Conservation (phyloP, 306 rosid species). For the Abrus pulchellus region DNA sequence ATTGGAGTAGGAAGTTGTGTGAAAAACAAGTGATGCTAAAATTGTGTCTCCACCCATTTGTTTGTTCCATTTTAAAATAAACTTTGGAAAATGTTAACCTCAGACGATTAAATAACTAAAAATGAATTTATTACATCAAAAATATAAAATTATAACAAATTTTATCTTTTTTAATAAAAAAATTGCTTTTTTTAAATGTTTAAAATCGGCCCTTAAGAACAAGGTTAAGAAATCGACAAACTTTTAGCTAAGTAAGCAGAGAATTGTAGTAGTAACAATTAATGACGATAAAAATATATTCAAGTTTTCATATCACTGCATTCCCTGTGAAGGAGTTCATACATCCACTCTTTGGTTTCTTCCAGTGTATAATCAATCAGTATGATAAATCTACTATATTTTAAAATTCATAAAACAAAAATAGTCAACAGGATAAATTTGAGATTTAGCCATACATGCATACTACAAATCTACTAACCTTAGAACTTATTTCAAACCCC, state of each 20-base stretch:
- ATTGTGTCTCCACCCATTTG: neutral
- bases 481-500: conserved; percentile 46
- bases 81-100: neutral
- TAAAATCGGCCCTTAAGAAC: too few relatives aligned
- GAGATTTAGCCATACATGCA: neutral
- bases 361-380: neutral
- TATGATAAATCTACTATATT: neutral
- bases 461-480: neutral
- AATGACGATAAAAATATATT: conserved; percentile 14
- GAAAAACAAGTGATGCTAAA: neutral
- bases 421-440: neutral
- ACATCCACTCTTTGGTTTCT: neutral
- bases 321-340: neutral
- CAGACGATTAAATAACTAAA: too few relatives aligned
- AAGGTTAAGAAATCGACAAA: too few relatives aligned
- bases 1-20: neutral
- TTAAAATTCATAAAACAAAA: neutral
- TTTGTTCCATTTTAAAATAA: neutral
- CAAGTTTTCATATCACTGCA: conserved; percentile 19
- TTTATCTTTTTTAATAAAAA: too few relatives aligned
- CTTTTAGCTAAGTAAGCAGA: neutral
- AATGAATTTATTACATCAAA: too few relatives aligned
- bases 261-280: conserved; percentile 13
- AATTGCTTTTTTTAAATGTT: too few relatives aligned
- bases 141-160: too few relatives aligned